Base-by-base conservation (phyloP, 2,329 filamentous ascomycete species). In the Dactylellina drechsleri region DNA sequence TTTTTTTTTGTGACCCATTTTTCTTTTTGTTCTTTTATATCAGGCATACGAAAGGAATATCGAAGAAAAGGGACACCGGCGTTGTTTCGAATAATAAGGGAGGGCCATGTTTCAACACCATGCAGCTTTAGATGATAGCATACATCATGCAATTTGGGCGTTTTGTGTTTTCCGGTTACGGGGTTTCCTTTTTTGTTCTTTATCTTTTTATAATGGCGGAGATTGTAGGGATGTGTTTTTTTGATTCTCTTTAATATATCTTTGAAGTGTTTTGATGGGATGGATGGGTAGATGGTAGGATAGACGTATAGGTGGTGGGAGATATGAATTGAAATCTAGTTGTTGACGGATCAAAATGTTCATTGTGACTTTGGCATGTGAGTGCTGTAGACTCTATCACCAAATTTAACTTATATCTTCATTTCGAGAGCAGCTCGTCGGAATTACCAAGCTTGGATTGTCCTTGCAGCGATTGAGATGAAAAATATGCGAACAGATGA, bases 111-210 rank as follows among this genome's bases (percentile, higher is more conserved):
- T 75, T 75, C 71, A 75, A 75, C 71, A 75, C 71, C 66, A 70
- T 66, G 71, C 71, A 75, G 71, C 71, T 74, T 75, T 75, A 75
- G 71, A 75, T 75, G 71, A 75, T 75, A 75, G 67, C 71, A 75
- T 75, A 75, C 26, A 36, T 36, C 31, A 75, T 75, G 71, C 71
- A 75, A 75, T 75, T 75, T 75, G 71, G 71, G 71, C 64, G 71
- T 75, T 75, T 61, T 54, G 47, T 59, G 53, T 64, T 67, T 45
- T 61, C 49, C 53, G 52, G 58, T 16, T 43, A 5, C 28, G 23
- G 36, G 58, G 49, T 47, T 66, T 54, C 41, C 13, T 53, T 43
- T 43, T 52, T 59, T 47, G 6, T n/a, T 47, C 5, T 47, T 47
- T 47, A 47, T 47, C 45, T 50, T 43, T 58, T 59, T 36, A 47